Base-by-base conservation (phyloP, 2,329 filamentous ascomycete species). In the Colletotrichum somersetense region DNA sequence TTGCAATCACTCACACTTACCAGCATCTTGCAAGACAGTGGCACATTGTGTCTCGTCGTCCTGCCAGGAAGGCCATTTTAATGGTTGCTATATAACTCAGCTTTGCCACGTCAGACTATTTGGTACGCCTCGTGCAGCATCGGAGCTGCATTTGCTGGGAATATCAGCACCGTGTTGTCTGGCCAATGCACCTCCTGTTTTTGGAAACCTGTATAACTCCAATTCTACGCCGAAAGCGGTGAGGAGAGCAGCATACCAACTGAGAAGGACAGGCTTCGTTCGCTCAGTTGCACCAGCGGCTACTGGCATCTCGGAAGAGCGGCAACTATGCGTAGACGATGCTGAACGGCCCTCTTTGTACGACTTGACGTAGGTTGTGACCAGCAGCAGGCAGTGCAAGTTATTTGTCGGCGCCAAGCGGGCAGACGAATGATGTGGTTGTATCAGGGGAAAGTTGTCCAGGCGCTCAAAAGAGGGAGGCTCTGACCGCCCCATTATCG, bases 241-340 rank as follows among this genome's bases (percentile, higher is more conserved):
- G 68, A 68, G 26, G 35, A 42, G 40, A 44, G 14, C 10, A 46
- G 23, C 11, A 33, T 42, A 18, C 8, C 26, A n/a, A 23, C 20
- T 46, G 20, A n/a, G 12, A 26, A 16, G 7, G 65, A 14, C 53
- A 23, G 44, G 26, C 30, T 38, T 40, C 30, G 44, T 44, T 53
- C 40, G 52, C 52, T 12, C 46, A 8, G 65, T 48, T 30, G 12
- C 26, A 61, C 38, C 53, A 33, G 20, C 70, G 70, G 70, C 44
- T 40, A n/a, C 30, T 42, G 14, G 66, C 70, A 72, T 56, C 33
- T 35, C 55, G 44, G 59, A 53, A 64, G 16, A 42, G 35, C 70
- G 66, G 66, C 48, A 70, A 38, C 59, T 12, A 11, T 55, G 46
- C 66, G 33, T 64, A 65, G 70, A 65, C 46, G 23, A 44, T 30